Evolutionary conservation across 148 eudicot species (phyloP), one percentile per base, ranked within the genome.

Genomic region (Cornus suecica): DNA sequence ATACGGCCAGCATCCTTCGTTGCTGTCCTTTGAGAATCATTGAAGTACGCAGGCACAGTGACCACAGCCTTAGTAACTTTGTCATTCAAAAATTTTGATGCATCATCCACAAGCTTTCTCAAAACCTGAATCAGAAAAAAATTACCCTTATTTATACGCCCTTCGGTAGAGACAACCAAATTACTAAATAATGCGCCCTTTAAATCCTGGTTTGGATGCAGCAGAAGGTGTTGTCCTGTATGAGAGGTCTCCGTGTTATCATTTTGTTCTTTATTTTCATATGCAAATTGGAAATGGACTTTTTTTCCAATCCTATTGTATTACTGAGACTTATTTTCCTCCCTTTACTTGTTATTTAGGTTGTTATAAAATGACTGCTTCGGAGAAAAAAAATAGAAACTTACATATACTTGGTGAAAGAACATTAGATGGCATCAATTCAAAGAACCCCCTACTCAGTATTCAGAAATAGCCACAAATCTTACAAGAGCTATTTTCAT

Each of bases 1-100:
- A 94, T 94, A 16, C 99, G 95, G 1, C 97, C 97, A 68, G 97
- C 99, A 82, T 95, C 99, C 80, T 95, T 95, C 8, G 99, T 95
- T 60, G 99, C 97, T 63, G 99, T 95, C 78, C 99, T 88, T 78
- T 95, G 99, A 52, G 97, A 92, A 84, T 95, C 99, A 76, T 95
- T 95, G 83, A 92, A 92, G 85, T 92, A 95, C 27, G 97, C 99
- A 75, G 97, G 97, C 66, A 95, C 97, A 4, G 97, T 95, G 20
- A 95, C 97, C 18, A 92, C 99, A 72, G 97, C 99, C 74, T 95
- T 95, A 31, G 90, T 85, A 52, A 95, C 97, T 82, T 88, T 84
- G 78, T 92, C 97, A 45, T 95, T 92, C 86, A 95, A 76, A 87
- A 95, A 95, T 74, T 91, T 95, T 1, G 99, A 95, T 32, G 97